Evolutionary conservation across 768 basidiomycete species (phyloP).

Genomic region (Psilocybe tampanensis): DNA sequence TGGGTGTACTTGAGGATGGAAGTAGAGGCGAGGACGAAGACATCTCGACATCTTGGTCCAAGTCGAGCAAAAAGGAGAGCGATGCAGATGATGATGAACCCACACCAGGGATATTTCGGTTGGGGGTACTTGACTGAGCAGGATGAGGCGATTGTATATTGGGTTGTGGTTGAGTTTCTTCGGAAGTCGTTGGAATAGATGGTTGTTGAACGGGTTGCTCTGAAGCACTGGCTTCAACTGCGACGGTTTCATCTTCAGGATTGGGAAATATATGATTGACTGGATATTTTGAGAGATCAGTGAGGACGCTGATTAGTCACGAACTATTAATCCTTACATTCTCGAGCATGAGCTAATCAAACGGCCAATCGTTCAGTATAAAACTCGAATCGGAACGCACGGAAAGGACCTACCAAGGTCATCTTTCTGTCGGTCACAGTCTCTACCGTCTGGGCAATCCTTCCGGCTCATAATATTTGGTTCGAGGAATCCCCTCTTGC

Average conservation of each 20-base stretch:
- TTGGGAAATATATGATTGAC: slow-evolving; percentile 45
- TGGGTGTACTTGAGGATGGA: slow-evolving; percentile 8
- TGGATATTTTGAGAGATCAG: slow-evolving; percentile 16
- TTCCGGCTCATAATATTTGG: slow-evolving; percentile 55
- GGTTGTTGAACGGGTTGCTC: slow-evolving; percentile 6
- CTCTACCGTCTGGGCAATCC: slow-evolving; percentile 67
- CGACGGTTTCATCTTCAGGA: slow-evolving; percentile 6
- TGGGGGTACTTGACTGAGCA: background rate
- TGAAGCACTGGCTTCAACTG: background rate
- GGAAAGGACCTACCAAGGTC: slow-evolving; percentile 48
- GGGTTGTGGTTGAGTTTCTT: background rate
- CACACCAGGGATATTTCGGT: background rate
- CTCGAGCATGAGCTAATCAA: slow-evolving; percentile 64
- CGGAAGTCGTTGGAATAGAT: background rate
- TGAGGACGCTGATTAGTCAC: slow-evolving; percentile 2
- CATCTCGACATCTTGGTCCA: slow-evolving; percentile 16
- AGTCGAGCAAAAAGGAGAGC: slow-evolving; percentile 29
- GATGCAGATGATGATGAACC: slow-evolving; percentile 22
- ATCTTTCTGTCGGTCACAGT: slow-evolving; percentile 65
- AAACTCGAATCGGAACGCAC: slow-evolving; percentile 1
- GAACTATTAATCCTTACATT: slow-evolving; percentile 54
- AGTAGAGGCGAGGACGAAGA: slow-evolving; percentile 14
- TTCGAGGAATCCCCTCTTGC: slow-evolving; percentile 67
- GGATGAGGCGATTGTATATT: background rate
- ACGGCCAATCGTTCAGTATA: background rate